Evolutionary conservation across 345 rosid genomes (phyloP), one percentile per base, ranked within the genome.

Genomic region (Gossypium bickii): DNA sequence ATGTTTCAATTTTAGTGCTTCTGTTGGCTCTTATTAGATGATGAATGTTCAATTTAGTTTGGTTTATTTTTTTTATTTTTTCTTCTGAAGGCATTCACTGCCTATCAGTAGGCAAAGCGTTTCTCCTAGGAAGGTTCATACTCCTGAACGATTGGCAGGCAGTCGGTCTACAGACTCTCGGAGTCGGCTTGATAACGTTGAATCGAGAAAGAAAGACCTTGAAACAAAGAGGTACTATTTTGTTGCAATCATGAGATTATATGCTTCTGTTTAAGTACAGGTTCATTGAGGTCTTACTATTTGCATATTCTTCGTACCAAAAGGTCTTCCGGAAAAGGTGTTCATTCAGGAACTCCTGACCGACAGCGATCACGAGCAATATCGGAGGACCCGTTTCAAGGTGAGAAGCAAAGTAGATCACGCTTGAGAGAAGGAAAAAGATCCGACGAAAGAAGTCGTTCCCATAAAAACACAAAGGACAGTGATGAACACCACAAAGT

Each of bases 161-260:
- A 67, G 2, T 63, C 68, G 9, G 57, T 53, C 82, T 71, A 67
- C 75, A 49, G 82, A 82, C 22, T 79, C 80, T 56, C 55, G 41
- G 58, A 75, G 53, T 72, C 67, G 4, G 76, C 56, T 66, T 51
- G 81, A 78, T 70, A 56, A 63, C n/a, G 17, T 68, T 68, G 89
- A 81, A 44, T 24, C 62, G 0, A 80, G 85, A 68, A 78, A 76
- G 75, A 47, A 59, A 11, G 86, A 80, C 78, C 78, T 55, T 75
- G 89, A 82, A 75, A 79, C 80, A 72, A 80, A 76, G 81, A 83
- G 90, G 97, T 90, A 82, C 71, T 71, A n/a, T 24, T 24, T 17
- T 47, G 20, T 77, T 10, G 55, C 52, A 53, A 49, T 66, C 18
- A 8, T 20, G 34, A n/a, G 24, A 8, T 6, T 43, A 29, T 38